These are phyloP conservation scores for Curvularia lunata DNA, from an alignment of 2,329 filamentous ascomycete genomes.

Conservation along the genomic window DNA sequence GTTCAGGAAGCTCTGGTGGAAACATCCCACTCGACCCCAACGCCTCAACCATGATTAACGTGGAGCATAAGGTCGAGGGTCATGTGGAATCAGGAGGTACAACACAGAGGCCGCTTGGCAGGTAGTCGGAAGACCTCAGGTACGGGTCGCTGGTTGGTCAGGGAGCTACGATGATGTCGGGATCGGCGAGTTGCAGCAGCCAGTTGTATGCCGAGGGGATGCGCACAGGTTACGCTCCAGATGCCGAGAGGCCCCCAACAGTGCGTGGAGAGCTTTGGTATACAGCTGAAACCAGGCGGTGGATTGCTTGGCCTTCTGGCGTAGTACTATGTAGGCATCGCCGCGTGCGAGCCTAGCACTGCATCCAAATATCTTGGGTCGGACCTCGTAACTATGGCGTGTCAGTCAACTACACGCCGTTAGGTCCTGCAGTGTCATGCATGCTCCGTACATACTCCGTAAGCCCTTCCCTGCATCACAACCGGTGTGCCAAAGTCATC, in stretches of 20 bases:
- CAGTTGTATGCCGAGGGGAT: constrained; percentile 24
- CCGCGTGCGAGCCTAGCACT: not conserved
- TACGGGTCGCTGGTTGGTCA: constrained; percentile 41
- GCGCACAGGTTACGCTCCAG: constrained; percentile 7
- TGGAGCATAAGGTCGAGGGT: constrained; percentile 10
- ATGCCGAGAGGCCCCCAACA: constrained; percentile 13
- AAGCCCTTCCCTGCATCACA: constrained; percentile 3
- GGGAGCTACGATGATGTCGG: constrained; percentile 32
- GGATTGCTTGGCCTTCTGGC: not conserved
- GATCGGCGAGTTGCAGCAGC: constrained; percentile 31
- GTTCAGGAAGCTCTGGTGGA: constrained; percentile 6
- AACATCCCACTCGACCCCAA: constrained; percentile 3
- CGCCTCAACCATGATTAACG: constrained; percentile 9
- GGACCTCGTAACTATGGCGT: not conserved
- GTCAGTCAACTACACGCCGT: not conserved
- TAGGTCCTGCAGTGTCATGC: constrained; percentile 2
- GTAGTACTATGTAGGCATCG: not conserved
- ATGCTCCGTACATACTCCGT: not conserved
- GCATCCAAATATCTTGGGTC: not conserved
- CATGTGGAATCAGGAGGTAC: constrained; percentile 9
- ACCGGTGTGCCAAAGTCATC: not conserved
- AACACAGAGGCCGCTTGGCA: constrained; percentile 27
- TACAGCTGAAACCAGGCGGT: constrained; percentile 2
- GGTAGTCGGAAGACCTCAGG: constrained; percentile 31
- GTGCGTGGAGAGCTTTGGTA: constrained; percentile 3